Evolutionary conservation across 1,284 basidiomycete species (phyloP), one percentile per base, ranked within the genome.

Genomic region (Cryptococcus sp.): DNA sequence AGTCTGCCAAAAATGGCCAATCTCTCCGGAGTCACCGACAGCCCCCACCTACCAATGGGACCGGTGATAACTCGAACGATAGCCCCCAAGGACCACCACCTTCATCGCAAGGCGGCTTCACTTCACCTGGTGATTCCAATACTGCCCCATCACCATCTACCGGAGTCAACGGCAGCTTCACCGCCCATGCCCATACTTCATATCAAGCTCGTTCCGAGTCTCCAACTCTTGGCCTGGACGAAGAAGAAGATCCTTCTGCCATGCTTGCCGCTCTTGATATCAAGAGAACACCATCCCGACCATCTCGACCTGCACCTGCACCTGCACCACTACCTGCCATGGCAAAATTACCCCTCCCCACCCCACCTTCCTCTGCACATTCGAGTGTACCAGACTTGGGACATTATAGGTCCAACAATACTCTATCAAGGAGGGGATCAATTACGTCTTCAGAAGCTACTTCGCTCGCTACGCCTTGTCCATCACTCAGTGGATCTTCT

Each of bases 121-220:
- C 46, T 7, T 44, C 23, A 24, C 23, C 32, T 22, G 48, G 24
- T 5, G 7, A 46, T 14, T 46, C 54, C 18, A 54, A 53, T 11
- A 24, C 52, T n/a, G 41, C 48, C 2, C 42, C 43, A 2, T 39
- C 40, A 28, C 22, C 50, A 11, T 22, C 48, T 5, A 49, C 16
- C 32, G 32, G n/a, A 18, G 5, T 18, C 1, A 31, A 21, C 7
- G 32, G 45, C 2, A 14, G 13, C 7, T 48, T 13, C 40, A 39
- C 1, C 22, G 32, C 18, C 34, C 49, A 28, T 34, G 60, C 55
- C 3, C 24, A 41, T 4, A 55, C 51, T 3, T 54, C 50, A 31
- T 57, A 53, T 40, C 56, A 64, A 14, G 55, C 62, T 2, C 53
- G 62, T 11, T 50, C 55, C 14, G 64, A 64, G 23, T 66, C 64